Evolutionary conservation across 2,329 filamentous ascomycete species (phyloP).

Genomic region (Botrytis galanthina): DNA sequence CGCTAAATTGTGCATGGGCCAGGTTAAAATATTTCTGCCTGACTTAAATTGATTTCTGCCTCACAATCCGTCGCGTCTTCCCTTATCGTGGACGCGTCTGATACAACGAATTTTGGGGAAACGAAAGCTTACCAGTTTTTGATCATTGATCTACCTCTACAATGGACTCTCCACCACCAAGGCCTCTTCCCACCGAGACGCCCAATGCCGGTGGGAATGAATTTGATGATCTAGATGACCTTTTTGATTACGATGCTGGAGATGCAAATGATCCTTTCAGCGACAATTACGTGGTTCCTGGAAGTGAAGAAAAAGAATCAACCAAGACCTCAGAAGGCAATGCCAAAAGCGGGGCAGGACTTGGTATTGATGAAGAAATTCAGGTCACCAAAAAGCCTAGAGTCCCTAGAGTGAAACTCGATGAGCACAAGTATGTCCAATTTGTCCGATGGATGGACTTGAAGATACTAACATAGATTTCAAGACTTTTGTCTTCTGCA

Average conservation of each 20-base stretch:
- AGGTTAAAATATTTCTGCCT: neutral
- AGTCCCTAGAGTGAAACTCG: constrained; percentile 78
- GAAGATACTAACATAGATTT: constrained; percentile 25
- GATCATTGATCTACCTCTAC: neutral
- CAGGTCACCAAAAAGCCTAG: constrained; percentile 71
- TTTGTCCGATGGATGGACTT: neutral
- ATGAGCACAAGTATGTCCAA: constrained; percentile 64
- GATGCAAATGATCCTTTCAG: constrained; percentile 34
- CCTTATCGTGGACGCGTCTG: constrained; percentile 12
- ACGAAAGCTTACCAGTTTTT: neutral
- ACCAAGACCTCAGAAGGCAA: constrained; percentile 43
- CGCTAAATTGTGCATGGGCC: constrained; percentile 19
- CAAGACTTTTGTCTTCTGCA: constrained; percentile 73
- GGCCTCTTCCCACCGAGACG: constrained; percentile 30
- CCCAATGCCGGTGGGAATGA: constrained; percentile 44
- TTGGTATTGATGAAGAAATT: constrained; percentile 86
- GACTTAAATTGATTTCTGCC: constrained; percentile 18
- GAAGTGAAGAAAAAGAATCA: constrained; percentile 37
- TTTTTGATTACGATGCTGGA: constrained; percentile 74
- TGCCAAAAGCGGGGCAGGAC: constrained; percentile 50
- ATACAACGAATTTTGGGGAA: neutral
- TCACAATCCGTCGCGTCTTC: constrained; percentile 19
- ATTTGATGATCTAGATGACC: constrained; percentile 51
- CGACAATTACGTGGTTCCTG: constrained; percentile 29
- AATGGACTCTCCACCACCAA: constrained; percentile 6